These are phyloP conservation scores for Cinchona pubescens DNA, from an alignment of 257 asterid species.

Conservation along the genomic window DNA sequence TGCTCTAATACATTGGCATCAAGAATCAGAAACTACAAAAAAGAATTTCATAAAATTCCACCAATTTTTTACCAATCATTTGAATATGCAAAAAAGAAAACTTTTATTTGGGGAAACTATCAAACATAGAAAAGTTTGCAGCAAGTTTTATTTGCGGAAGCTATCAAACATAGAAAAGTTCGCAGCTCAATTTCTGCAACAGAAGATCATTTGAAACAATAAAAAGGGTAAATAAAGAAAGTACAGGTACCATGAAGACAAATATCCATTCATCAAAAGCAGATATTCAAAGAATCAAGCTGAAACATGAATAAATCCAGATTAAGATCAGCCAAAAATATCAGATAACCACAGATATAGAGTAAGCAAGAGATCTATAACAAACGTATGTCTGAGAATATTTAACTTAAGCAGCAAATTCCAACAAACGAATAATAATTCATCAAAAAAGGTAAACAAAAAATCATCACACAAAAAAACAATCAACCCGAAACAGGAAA, in stretches of 20 bases:
- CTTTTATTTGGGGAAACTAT: background rate
- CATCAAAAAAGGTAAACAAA: slow-evolving; percentile 3
- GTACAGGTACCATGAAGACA: background rate
- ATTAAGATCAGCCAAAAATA: background rate
- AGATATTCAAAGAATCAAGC: slow-evolving; percentile 13
- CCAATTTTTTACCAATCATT: slow-evolving; percentile 23
- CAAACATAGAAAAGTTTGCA: too few relatives aligned
- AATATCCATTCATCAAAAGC: slow-evolving; percentile 1
- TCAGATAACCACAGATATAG: slow-evolving; percentile 1
- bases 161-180: background rate
- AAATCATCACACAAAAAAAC: slow-evolving; percentile 7
- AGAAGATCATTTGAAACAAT: background rate
- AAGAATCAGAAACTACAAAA: slow-evolving; percentile 35
- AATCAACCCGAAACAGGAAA: slow-evolving; percentile 11
- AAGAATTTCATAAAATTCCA: slow-evolving; percentile 22
- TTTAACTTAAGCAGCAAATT: slow-evolving; percentile 2
- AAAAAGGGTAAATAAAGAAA: background rate
- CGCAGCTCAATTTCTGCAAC: too few relatives aligned
- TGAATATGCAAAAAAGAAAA: slow-evolving; percentile 15
- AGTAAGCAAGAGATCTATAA: slow-evolving; percentile 12
- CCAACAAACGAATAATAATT: background rate
- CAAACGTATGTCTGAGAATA: slow-evolving; percentile 3
- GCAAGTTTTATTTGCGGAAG: background rate
- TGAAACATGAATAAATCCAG: slow-evolving; percentile 14
- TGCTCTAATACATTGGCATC: slow-evolving; percentile 38